Conservation (phyloP, 768 basidiomycete species). For the Suillus subalutaceus region DNA sequence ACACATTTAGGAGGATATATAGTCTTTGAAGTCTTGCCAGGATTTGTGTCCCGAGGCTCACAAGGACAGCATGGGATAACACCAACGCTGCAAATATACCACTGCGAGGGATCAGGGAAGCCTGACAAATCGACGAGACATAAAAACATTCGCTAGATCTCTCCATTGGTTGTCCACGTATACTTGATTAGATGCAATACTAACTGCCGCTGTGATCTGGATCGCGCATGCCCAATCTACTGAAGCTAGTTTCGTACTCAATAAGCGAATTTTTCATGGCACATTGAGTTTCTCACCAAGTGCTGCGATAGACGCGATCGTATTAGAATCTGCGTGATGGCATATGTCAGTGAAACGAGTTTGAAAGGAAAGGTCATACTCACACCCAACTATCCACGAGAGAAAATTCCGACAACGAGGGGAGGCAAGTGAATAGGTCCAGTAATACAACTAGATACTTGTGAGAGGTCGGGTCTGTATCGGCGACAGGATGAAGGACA, state of each 20-base stretch:
- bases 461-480: neutral
- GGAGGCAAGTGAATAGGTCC: conserved; percentile 50
- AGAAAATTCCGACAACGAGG: conserved; percentile 47
- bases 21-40: conserved; percentile 67
- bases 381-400: conserved; percentile 60
- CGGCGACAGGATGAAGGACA: conserved; percentile 14
- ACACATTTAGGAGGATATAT: conserved; percentile 43
- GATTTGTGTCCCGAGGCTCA: conserved; percentile 63
- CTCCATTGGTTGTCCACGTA: conserved; percentile 46
- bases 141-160: conserved; percentile 44
- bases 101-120: conserved; percentile 45
- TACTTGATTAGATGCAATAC: conserved; percentile 40
- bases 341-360: neutral
- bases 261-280: neutral
- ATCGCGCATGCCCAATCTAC: conserved; percentile 66
- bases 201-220: conserved; percentile 55
- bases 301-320: conserved; percentile 51
- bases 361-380: conserved; percentile 19
- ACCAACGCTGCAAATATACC: conserved; percentile 65
- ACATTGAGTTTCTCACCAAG: conserved; percentile 10
- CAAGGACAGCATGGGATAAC: conserved; percentile 60
- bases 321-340: conserved; percentile 44
- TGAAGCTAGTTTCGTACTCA: conserved; percentile 41
- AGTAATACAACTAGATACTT: conserved; percentile 46
- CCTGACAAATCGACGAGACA: conserved; percentile 41